Base-by-base conservation (phyloP, 2,329 filamentous ascomycete genomes). In the Trichophyton equinum region DNA sequence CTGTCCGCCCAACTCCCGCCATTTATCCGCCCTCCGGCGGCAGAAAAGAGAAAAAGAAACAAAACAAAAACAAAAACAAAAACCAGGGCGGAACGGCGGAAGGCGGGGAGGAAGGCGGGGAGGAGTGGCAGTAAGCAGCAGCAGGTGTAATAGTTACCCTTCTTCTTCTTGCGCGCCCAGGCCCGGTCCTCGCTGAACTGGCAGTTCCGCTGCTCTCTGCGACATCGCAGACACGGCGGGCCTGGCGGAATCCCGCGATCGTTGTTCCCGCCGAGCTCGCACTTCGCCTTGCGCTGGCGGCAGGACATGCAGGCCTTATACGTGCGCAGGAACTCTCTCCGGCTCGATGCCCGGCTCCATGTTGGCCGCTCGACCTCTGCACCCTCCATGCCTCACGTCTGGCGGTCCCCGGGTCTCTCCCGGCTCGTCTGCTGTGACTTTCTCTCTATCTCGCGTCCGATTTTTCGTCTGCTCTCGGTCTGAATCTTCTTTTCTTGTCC, bases 291-390 rank as follows among this genome's bases (percentile, higher is more conserved):
- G 59, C 78, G 73, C 65, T 79, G 76, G 58, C 78, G 77, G 65
- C 78, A 81, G 61, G 78, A 75, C 61, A 80, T 75, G 67, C 79
- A 81, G 22, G 79, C 79, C 68, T 81, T 81, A 75, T 81, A 81
- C 42, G 78, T 78, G 63, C 78, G 78, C 68, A 80, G 77, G 67
- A 78, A 79, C 58, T 77, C 71, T 64, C 67, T 62, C 6, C 68
- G 59, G 20, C 59, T 61, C 44, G 61, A 56, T 40, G 64, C 62
- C 61, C 67, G 61, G 47, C 62, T 63, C 62, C 62, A 63, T 30
- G 62, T 51, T 27, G 62, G 62, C 56, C 62, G 53, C 22, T 63
- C 62, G 42, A 62, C 27, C 46, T 62, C 53, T 46, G 44, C 46
- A 11, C 27, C 44, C 27, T 49, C 57, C 40, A 30, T 56, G 36